phyloP scores from a whole-genome alignment of 345 rosid genomes.

The Salix suchowensis region DNA sequence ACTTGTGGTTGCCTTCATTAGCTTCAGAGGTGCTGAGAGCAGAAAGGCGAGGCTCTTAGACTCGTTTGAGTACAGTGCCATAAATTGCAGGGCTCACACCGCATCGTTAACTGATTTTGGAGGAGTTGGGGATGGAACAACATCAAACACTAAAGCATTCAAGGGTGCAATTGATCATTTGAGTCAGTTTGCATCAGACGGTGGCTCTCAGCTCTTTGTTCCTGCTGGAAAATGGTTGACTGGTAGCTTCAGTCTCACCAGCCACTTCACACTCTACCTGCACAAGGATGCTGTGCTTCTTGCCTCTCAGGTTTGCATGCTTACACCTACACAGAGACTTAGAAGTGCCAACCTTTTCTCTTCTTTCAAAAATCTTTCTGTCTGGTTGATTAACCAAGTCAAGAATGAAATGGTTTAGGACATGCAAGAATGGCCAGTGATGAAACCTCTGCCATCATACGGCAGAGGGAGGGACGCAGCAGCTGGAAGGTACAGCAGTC shows the following conservation, averaged over 20 bases:
- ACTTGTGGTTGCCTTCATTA: slow-evolving; percentile 15
- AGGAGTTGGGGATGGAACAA: slow-evolving; percentile 76
- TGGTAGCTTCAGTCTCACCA: slow-evolving; percentile 73
- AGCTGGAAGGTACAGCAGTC: slow-evolving; percentile 75
- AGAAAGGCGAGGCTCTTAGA: slow-evolving; percentile 27
- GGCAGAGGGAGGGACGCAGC: slow-evolving; percentile 93
- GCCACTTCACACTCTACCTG: slow-evolving; percentile 84
- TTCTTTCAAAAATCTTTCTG: background rate
- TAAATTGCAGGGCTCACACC: slow-evolving; percentile 71
- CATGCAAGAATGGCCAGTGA: slow-evolving; percentile 56
- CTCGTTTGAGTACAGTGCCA: slow-evolving; percentile 63
- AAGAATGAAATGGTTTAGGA: slow-evolving; percentile 30
- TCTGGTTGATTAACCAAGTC: background rate
- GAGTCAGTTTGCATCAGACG: slow-evolving; percentile 46
- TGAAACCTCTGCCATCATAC: slow-evolving; percentile 78
- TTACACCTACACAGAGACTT: too few species aligned
- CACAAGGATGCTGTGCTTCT: slow-evolving; percentile 78
- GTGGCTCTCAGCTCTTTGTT: slow-evolving; percentile 71
- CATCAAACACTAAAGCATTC: slow-evolving; percentile 78
- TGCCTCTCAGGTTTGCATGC: slow-evolving; percentile 59
- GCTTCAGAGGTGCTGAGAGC: slow-evolving; percentile 36
- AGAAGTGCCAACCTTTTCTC: background rate
- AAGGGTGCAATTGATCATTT: slow-evolving; percentile 54
- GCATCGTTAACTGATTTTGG: slow-evolving; percentile 84
- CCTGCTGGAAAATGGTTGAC: slow-evolving; percentile 89